Evolutionary conservation across 495 filamentous ascomycete genomes (phyloP), one percentile per base, ranked within the genome.

Genomic region (Recurvomyces mirabilis): DNA sequence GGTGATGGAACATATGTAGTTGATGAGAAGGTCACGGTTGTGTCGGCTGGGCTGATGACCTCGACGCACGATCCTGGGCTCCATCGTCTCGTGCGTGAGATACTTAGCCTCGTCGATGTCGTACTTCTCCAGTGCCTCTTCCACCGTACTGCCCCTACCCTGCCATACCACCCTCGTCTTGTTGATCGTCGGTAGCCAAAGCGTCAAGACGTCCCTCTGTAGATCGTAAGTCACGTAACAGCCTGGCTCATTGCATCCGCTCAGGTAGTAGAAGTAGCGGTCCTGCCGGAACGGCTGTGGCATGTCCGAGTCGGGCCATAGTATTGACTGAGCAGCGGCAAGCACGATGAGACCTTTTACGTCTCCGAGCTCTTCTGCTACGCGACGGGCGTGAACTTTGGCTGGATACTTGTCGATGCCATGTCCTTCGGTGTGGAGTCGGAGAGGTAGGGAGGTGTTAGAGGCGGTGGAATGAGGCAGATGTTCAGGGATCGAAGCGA

Each of bases 321-420:
- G 60, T 20, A 56, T 52, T 20, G 68, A 60, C n/a, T 62, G 53
- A 19, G 66, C 62, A 15, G 73, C 75, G 7, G 68, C 63, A 7
- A 83, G 65, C 1, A 38, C 13, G 38, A 84, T 73, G 43, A 89
- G 53, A 22, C 85, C 86, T 38, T 67, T 55, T 18, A 67, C 60
- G 33, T 70, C 67, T 3, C 72, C 73, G 21, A 93, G 74, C 43
- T 78, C 71, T 38, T 70, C 67, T 11, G 77, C 79, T 12, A 88
- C 83, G 32, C 74, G 79, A 47, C 73, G 74, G 31, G 82, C 85
- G 60, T 94, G 84, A 48, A 78, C 68, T 59, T 91, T 93, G 23
- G 86, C 87, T 5, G 52, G 52, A 35, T 54, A 54, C 29, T 54
- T 54, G 41, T 54, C 52, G 17, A 54, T 37, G n/a, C n/a, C n/a